phyloP scores from a whole-genome alignment of 2,329 filamentous ascomycete species.

The Paecilomyces niveus region DNA sequence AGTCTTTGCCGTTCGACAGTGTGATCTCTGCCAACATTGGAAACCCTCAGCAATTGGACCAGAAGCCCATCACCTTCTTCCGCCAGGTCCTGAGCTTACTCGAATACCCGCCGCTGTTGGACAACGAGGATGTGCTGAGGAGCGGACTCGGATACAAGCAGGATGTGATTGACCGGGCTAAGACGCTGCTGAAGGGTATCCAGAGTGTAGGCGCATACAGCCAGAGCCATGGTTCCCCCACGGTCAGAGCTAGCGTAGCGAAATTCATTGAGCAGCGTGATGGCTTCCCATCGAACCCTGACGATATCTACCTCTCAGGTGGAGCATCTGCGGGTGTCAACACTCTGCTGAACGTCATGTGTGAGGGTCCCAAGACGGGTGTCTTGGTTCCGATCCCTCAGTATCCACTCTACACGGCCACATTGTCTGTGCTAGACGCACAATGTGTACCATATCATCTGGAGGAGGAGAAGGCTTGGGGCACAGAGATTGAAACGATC shows the following conservation, averaged over 20 bases:
- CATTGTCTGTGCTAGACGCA: slow-evolving; percentile 76
- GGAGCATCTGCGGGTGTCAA: slow-evolving; percentile 93
- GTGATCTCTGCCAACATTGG: slow-evolving; percentile 98
- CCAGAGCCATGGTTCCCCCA: slow-evolving; percentile 80
- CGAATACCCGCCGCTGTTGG: slow-evolving; percentile 79
- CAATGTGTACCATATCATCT: slow-evolving; percentile 88
- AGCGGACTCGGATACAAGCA: slow-evolving; percentile 75
- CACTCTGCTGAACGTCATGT: slow-evolving; percentile 85
- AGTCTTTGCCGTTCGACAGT: slow-evolving; percentile 71
- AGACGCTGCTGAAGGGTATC: slow-evolving; percentile 70
- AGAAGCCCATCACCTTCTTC: slow-evolving; percentile 99
- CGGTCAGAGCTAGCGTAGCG: slow-evolving; percentile 82
- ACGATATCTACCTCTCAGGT: slow-evolving; percentile 81
- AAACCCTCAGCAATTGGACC: slow-evolving; percentile 97
- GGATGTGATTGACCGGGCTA: slow-evolving; percentile 80
- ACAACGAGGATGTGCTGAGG: slow-evolving; percentile 73
- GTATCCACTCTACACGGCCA: slow-evolving; percentile 95
- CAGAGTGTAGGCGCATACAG: slow-evolving; percentile 95
- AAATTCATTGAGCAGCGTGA: slow-evolving; percentile 90
- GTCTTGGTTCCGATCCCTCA: slow-evolving; percentile 94
- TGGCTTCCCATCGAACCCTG: slow-evolving; percentile 73
- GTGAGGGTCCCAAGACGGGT: slow-evolving; percentile 66
- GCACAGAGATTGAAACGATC: slow-evolving; percentile 77
- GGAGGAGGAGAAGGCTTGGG: slow-evolving; percentile 80
- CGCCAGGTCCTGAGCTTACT: slow-evolving; percentile 88